phyloP scores from a whole-genome alignment of 2,329 filamentous ascomycete genomes.

The Whalleya microplaca region DNA sequence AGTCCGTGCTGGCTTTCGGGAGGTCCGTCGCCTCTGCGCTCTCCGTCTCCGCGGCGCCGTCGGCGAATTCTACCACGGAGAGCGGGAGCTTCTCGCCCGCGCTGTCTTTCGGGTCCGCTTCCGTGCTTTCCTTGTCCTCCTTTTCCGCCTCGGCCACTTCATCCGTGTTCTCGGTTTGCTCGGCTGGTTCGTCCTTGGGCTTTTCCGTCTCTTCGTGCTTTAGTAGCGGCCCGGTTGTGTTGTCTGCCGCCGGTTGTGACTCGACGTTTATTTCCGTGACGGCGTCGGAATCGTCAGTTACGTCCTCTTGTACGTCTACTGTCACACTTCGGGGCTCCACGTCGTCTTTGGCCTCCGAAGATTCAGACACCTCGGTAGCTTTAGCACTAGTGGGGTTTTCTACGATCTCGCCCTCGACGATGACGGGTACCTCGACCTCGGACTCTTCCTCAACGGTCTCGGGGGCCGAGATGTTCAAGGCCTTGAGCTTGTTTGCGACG shows the following conservation, averaged over 20 bases:
- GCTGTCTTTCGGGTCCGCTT: not conserved
- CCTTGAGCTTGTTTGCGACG: constrained; percentile 49
- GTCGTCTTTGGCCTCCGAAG: constrained; percentile 19
- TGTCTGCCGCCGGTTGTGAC: constrained; percentile 17
- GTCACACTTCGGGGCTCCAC: constrained; percentile 16
- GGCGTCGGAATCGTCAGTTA: constrained; percentile 24
- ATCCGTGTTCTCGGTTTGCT: constrained; percentile 8
- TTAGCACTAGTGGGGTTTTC: constrained; percentile 25
- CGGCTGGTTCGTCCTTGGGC: constrained; percentile 28
- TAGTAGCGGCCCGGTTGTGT: constrained; percentile 27
- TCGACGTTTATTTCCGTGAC: constrained; percentile 18
- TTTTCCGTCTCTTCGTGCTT: constrained; percentile 30
- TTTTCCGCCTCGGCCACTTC: constrained; percentile 27
- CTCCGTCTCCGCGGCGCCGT: constrained; percentile 9
- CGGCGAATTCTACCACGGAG: constrained; percentile 2
- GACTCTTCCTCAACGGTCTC: constrained; percentile 64
- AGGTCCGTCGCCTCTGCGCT: not conserved
- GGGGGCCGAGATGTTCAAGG: constrained; percentile 50
- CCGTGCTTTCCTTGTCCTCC: constrained; percentile 18
- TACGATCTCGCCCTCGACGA: constrained; percentile 44
- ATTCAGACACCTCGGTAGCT: constrained; percentile 20
- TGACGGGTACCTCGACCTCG: constrained; percentile 43
- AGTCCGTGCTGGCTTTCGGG: constrained; percentile 26
- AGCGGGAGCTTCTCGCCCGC: constrained; percentile 1
- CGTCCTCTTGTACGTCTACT: constrained; percentile 26